Evolutionary conservation across 768 basidiomycete genomes (phyloP).

Genomic region (Boletus coccyginus): DNA sequence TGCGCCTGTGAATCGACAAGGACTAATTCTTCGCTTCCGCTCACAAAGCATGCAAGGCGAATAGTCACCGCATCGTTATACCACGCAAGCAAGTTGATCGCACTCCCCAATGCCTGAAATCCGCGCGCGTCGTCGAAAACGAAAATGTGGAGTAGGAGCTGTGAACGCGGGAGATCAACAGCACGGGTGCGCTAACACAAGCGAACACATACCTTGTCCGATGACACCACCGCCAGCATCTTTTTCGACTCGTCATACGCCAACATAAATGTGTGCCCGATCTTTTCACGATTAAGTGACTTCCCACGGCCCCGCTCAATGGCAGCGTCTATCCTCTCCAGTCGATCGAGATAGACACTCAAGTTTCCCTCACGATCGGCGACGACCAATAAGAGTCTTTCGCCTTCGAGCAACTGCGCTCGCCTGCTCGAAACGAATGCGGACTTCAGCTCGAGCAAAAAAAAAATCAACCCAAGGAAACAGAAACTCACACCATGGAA

Average conservation of each 20-base stretch:
- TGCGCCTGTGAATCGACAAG: constrained; percentile 44
- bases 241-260: constrained; percentile 53
- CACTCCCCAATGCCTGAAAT: constrained; percentile 40
- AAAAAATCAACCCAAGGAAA: background rate
- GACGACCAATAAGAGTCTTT: constrained; percentile 42
- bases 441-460: background rate
- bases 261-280: constrained; percentile 43
- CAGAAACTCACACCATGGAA: constrained; percentile 16
- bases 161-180: background rate
- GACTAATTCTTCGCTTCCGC: constrained; percentile 50
- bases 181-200: rapidly evolving
- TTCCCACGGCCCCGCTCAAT: constrained; percentile 30
- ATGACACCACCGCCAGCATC: constrained; percentile 44
- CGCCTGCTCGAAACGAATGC: constrained; percentile 20
- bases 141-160: constrained; percentile 45
- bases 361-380: constrained; percentile 35
- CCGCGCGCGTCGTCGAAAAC: constrained; percentile 44
- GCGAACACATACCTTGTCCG: constrained; percentile 35
- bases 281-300: constrained; percentile 41
- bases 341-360: constrained; percentile 38
- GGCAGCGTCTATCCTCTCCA: constrained; percentile 31
- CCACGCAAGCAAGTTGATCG: constrained; percentile 43
- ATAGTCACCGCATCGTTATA: constrained; percentile 35
- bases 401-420: constrained; percentile 40
- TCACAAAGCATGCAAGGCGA: constrained; percentile 41